Conservation (phyloP, 208 protist species). For the Wallacemonas sp. region DNA sequence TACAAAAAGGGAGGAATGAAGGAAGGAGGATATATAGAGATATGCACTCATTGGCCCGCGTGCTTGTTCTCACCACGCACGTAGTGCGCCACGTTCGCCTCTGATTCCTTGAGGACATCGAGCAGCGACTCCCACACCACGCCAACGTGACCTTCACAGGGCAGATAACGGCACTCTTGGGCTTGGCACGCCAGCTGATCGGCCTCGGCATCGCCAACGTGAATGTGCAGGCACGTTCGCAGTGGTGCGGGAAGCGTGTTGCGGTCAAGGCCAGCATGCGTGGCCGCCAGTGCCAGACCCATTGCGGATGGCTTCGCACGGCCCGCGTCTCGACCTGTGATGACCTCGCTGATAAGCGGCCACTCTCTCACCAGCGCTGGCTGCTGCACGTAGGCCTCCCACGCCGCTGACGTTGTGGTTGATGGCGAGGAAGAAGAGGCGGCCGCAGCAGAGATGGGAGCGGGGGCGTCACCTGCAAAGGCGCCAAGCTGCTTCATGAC, state of each 20-base stretch:
- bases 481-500: slow-evolving; percentile 42
- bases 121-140: slow-evolving; percentile 52
- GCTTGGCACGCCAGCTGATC: slow-evolving; percentile 48
- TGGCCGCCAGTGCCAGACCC: slow-evolving; percentile 34
- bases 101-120: slow-evolving; percentile 26
- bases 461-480: background rate
- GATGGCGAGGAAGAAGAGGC: no score
- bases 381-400: slow-evolving; percentile 1
- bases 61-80: no score
- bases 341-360: slow-evolving; percentile 41
- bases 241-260: background rate
- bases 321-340: slow-evolving; percentile 42
- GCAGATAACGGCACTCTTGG: slow-evolving; percentile 51
- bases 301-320: slow-evolving; percentile 63
- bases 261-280: slow-evolving; percentile 13
- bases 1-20: background rate
- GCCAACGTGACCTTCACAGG: slow-evolving; percentile 40
- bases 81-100: background rate
- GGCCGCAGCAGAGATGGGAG: background rate
- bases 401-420: slow-evolving; percentile 3
- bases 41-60: no score
- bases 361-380: background rate
- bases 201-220: slow-evolving; percentile 66
- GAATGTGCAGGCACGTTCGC: slow-evolving; percentile 30
- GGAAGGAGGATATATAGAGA: background rate